Evolutionary conservation across 2,329 filamentous ascomycete genomes (phyloP).

Genomic region (Sporothrix phasma): DNA sequence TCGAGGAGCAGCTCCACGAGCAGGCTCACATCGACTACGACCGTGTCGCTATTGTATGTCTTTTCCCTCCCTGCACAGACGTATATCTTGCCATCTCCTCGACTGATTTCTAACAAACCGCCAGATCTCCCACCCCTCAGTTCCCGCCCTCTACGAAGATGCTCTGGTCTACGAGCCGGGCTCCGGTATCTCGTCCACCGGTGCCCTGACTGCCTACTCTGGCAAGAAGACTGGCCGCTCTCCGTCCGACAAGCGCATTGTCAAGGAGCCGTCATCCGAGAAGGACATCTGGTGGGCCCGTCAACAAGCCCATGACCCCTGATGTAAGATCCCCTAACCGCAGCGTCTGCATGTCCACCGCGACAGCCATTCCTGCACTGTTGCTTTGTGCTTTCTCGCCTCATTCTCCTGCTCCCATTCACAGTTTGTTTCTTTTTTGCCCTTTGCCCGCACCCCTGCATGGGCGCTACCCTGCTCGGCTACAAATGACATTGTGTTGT

Average conservation of each 20-base stretch:
- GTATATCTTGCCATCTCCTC: neutral
- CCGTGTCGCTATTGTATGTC: constrained; percentile 85
- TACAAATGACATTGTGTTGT: constrained; percentile 1
- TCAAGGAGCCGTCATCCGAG: constrained; percentile 81
- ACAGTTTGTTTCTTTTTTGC: no score
- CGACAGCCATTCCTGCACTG: neutral
- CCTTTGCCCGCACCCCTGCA: neutral
- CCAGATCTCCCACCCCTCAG: constrained; percentile 80
- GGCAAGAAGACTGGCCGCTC: constrained; percentile 97
- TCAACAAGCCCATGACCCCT: constrained; percentile 97
- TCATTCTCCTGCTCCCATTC: neutral
- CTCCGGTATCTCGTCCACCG: constrained; percentile 91
- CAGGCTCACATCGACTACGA: constrained; percentile 99
- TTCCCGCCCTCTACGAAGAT: constrained; percentile 96
- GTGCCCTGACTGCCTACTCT: constrained; percentile 93
- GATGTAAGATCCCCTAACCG: constrained; percentile 57
- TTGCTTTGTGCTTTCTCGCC: neutral
- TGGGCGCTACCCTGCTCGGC: neutral
- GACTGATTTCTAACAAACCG: neutral
- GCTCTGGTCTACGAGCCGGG: constrained; percentile 94
- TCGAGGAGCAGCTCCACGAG: constrained; percentile 96
- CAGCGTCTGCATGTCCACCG: neutral
- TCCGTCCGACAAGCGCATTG: constrained; percentile 93
- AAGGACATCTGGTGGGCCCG: constrained; percentile 98
- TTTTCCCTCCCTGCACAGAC: neutral